Conservation (phyloP, 208 protist species). For the Herpetomonas muscarum region DNA sequence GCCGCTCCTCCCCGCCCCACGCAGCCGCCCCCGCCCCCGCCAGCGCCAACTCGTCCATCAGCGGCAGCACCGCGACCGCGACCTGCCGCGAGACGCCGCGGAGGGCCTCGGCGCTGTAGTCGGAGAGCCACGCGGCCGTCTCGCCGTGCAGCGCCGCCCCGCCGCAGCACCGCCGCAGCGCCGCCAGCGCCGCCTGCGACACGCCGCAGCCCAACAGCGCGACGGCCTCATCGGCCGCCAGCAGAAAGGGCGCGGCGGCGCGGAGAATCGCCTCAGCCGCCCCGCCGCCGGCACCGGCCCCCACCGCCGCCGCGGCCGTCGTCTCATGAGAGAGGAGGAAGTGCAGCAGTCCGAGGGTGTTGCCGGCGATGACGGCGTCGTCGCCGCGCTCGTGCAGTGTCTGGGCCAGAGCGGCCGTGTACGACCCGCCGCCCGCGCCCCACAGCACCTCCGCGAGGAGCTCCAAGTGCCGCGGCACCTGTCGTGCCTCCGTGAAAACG, state of each 20-base stretch:
- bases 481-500: conserved; percentile 15
- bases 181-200: conserved; percentile 9
- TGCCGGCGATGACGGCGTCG: conserved; percentile 29
- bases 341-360: conserved; percentile 20
- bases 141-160: conserved; percentile 7
- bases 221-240: conserved; percentile 25
- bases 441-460: conserved; percentile 1
- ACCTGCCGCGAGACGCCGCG: conserved; percentile 7
- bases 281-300: neutral
- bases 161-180: neutral
- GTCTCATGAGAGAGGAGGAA: neutral
- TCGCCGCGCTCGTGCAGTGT: no score
- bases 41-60: neutral
- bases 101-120: conserved; percentile 44
- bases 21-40: neutral
- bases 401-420: neutral
- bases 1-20: neutral
- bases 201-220: conserved; percentile 28
- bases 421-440: neutral
- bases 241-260: conserved; percentile 27
- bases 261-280: conserved; percentile 8
- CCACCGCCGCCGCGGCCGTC: no score
- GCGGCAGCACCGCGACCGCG: conserved; percentile 20
- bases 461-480: conserved; percentile 22
- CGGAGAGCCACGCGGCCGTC: conserved; percentile 19